phyloP scores from a whole-genome alignment of 2,329 filamentous ascomycete genomes.

The Fusarium irregulare region DNA sequence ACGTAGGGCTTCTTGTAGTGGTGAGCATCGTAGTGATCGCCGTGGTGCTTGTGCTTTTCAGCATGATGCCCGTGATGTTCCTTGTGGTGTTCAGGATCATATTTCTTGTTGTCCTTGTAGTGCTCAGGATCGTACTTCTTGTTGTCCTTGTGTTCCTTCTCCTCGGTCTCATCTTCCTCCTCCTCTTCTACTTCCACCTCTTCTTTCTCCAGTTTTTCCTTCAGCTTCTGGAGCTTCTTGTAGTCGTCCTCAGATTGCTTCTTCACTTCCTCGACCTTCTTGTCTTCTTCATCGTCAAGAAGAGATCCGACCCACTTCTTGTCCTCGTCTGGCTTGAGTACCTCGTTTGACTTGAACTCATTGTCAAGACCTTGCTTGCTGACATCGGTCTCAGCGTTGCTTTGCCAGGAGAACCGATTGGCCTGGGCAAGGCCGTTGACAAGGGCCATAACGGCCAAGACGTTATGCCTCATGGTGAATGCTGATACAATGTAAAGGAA shows the following conservation, averaged over 20 bases:
- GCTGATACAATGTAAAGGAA: neutral
- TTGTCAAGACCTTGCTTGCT: neutral
- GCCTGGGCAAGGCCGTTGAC: conserved; percentile 41
- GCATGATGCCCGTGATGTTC: conserved; percentile 4
- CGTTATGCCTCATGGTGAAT: conserved; percentile 40
- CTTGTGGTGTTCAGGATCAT: neutral
- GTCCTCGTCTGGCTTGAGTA: neutral
- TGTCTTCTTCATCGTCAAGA: neutral
- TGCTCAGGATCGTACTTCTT: neutral
- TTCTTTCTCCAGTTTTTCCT: conserved; percentile 10
- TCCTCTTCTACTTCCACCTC: neutral
- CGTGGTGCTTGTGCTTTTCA: conserved; percentile 12
- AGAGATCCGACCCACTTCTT: neutral
- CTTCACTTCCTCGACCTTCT: conserved; percentile 13
- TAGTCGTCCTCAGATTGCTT: conserved; percentile 2
- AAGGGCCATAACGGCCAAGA: conserved; percentile 42
- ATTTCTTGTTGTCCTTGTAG: neutral
- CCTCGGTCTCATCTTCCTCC: conserved; percentile 3
- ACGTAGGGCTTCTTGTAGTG: neutral
- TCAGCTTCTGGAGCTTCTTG: neutral
- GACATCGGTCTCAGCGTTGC: conserved; percentile 9
- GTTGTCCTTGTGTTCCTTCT: conserved; percentile 7
- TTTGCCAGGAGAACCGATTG: conserved; percentile 15
- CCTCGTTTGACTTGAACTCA: neutral
- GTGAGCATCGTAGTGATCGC: neutral